Evolutionary conservation across 116 monocot genomes (phyloP), one percentile per base, ranked within the genome.

Genomic region (Dioscorea cayenensis): DNA sequence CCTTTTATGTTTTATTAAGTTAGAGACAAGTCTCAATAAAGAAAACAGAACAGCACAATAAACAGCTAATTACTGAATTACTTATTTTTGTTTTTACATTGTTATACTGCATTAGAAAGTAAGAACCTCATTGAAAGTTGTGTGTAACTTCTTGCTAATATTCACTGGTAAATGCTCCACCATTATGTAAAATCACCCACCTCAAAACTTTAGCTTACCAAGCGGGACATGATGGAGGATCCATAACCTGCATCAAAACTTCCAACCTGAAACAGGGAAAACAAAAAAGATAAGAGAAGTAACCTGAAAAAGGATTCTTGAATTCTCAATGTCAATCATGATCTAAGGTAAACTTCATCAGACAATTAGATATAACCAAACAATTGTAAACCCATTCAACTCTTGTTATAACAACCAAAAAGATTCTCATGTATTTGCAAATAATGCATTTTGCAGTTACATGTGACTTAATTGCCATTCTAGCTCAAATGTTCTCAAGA

Each of bases 161-260:
- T 64, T 28, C 17, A 63, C 63, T 17, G 27, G 0, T 32, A 10
- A 43, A 43, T 43, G 43, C 43, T 43, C 11, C 12, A 43, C 55
- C 28, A 28, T 22, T 12, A 72, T 58, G 14, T n/a, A 51, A 52
- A 70, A 65, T 25, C 21, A 37, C 27, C 6, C 49, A 73, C 23
- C 43, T 75, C 58, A 77, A n/a, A 65, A 9, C 27, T 63, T 70
- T 71, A 71, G 5, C 83, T 89, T 82, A 95, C 95, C 92, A 95
- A 77, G 51, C 95, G 95, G 37, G 90, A 92, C 95, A 95, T 92
- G 43, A 95, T 95, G 50, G 95, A 89, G 28, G 87, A 80, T 23
- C 95, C 95, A 87, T 95, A 95, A 60, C 95, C 95, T 66, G 95
- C 95, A 85, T 95, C 95, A 79, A 95, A 95, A 72, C 95, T 95